phyloP scores from a whole-genome alignment of 148 eudicot genomes.

The Chenopodium quinoa region DNA sequence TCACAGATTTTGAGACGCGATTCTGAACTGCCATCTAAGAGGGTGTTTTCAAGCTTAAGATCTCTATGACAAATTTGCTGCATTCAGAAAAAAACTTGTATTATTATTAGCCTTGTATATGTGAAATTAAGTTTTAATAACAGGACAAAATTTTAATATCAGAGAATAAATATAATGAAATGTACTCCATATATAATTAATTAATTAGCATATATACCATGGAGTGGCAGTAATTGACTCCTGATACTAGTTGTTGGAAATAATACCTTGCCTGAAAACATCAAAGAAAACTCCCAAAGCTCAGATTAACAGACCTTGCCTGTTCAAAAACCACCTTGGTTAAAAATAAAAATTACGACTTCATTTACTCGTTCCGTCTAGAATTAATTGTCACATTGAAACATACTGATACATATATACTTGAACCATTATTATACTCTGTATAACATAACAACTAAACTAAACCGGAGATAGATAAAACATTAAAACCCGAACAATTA shows the following conservation, averaged over 20 bases:
- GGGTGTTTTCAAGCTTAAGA: conserved; percentile 78
- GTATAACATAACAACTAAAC: too few relatives aligned
- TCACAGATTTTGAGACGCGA: conserved; percentile 76
- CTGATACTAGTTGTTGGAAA: conserved; percentile 76
- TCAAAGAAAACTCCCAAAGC: not conserved
- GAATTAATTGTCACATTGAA: not conserved
- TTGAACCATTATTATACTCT: too few relatives aligned
- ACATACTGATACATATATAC: too few relatives aligned
- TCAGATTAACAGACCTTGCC: not conserved
- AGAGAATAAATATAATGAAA: not conserved
- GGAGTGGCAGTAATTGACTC: conserved; percentile 80
- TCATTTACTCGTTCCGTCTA: not conserved
- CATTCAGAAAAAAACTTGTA: not conserved
- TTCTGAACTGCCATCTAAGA: conserved; percentile 56
- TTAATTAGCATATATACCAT: conserved; percentile 39
- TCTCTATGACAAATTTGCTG: conserved; percentile 91
- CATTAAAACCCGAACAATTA: too few relatives aligned
- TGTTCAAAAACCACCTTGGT: not conserved
- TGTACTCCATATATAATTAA: not conserved
- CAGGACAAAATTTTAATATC: not conserved
- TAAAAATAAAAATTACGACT: not conserved
- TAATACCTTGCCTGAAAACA: conserved; percentile 61
- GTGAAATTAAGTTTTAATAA: not conserved
- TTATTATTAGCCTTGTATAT: too few relatives aligned
- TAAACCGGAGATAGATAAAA: too few relatives aligned